Base-by-base conservation (phyloP, 495 filamentous ascomycete genomes). In the Penicillium roqueforti region DNA sequence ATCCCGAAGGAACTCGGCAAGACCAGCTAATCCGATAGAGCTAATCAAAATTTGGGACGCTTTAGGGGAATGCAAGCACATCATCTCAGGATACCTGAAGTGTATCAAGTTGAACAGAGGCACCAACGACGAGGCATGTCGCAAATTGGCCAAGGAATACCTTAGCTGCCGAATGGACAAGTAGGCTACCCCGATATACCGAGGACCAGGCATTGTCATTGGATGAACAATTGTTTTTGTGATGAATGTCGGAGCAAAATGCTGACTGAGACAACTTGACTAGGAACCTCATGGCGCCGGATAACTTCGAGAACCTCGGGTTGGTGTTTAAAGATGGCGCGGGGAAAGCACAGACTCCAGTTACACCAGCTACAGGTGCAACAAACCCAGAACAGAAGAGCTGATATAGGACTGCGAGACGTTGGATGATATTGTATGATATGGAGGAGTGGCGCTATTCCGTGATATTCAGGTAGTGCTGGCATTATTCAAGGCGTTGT, bases 251-350 rank as follows among this genome's bases (percentile, higher is more conserved):
- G 4, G 26, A 23, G 50, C 9, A 20, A 20, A 26, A n/a, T 49
- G 10, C 56, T 58, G 43, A 63, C 43, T 32, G 22, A 48, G 40
- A 40, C 19, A 11, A 13, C 34, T 2, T 28, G 16, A 26, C 9
- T 37, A 96, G 91, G 63, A 96, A 96, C 65, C 77, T 98, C 29
- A 98, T 98, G 93, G 90, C 91, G 18, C 88, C 82, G 47, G 93
- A 98, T 63, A 85, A 92, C 49, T 89, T 97, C 63, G 87, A 87
- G 71, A 98, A 98, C 58, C 76, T 98, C 22, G 93, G 93, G 1
- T 91, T 95, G 54, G 72, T 74, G 11, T 88, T 89, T 26, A 71
- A 79, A 39, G 66, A 77, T 8, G 61, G 68, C 10, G 55, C 62
- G 50, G n/a, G 46, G 9, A 58, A 62, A 25, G 38, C 37, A 10